Evolutionary conservation across 176 grass and related monocot genomes (phyloP), one percentile per base, ranked within the genome.

Genomic region (Ampelocalamus luodianensis): DNA sequence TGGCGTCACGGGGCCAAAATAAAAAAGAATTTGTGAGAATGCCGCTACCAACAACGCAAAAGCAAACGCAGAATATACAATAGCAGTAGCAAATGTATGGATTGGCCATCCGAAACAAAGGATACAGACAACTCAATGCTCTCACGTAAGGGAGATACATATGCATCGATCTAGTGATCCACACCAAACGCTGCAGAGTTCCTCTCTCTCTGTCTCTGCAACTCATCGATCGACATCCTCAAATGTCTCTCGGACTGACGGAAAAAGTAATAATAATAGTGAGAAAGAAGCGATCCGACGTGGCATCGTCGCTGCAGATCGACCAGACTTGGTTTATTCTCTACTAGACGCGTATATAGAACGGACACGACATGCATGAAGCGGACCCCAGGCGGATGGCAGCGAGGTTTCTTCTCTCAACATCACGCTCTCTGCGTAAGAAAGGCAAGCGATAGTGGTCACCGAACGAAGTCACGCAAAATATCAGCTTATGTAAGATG

Each of bases 291-390:
- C n/a, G 79, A 34, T 7, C 37, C 15, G 13, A 55, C 45, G 39
- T 40, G 42, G 23, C 5, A 39, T 66, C 32, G 44, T 24, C 60
- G 29, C 58, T 5, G 44, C 71, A 40, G 72, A n/a, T n/a, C n/a
- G n/a, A 32, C 5, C 72, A 43, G 73, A 34, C 15, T 6, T 2
- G 16, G 59, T 65, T 77, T 85, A 85, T 85, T 85, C 73, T 79
- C 40, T 4, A 81, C 48, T 40, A 40, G 13, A 56, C 32, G 22
- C 59, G 5, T 46, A 46, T 4, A 46, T 0, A 36, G 8, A 10
- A 43, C 38, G n/a, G 38, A 62, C 38, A 44, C 55, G 11, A 23
- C 42, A 44, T 49, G 18, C 37, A 45, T 13, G 46, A 5, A 58
- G n/a, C 39, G 49, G 49, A 17, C 1, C 49, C 49, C 49, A 17